Conservation (phyloP, 441 rosid genomes). For the Gossypium davidsonii region DNA sequence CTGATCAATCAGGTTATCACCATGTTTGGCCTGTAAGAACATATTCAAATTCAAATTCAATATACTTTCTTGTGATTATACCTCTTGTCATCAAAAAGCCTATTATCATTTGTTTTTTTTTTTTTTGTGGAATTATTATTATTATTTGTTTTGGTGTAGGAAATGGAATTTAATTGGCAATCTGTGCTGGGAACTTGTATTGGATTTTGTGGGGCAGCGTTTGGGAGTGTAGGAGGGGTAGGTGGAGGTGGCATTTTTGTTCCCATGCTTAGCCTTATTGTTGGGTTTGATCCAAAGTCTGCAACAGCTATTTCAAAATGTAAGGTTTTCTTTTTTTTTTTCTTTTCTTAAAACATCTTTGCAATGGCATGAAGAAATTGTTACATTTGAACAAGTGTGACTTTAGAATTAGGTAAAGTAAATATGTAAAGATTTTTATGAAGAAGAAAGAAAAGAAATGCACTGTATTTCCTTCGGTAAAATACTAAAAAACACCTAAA, state of each 20-base stretch:
- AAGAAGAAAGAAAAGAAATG: no score
- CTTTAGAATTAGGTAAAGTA: no score
- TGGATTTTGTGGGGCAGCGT: slow-evolving; percentile 60
- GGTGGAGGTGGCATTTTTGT: slow-evolving; percentile 66
- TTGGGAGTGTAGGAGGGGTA: slow-evolving; percentile 67
- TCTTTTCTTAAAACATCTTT: neutral
- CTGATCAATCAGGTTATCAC: slow-evolving; percentile 45
- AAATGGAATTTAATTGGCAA: slow-evolving; percentile 45
- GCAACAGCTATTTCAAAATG: slow-evolving; percentile 55
- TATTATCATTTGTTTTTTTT: no score
- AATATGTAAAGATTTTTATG: no score
- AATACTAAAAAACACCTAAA: no score
- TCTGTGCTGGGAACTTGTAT: slow-evolving; percentile 35
- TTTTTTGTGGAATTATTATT: neutral
- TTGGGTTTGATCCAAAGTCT: slow-evolving; percentile 57
- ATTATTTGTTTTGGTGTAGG: slow-evolving; percentile 18
- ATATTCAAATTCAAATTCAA: neutral
- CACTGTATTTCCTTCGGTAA: no score
- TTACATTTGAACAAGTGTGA: no score
- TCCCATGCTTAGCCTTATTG: slow-evolving; percentile 51
- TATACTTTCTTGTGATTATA: neutral
- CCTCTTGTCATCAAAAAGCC: no score
- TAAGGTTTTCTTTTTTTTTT: slow-evolving; percentile 6
- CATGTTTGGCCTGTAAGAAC: slow-evolving; percentile 84
- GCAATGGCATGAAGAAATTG: neutral